phyloP scores from a whole-genome alignment of 139 green algal species.

The Protoeuglena noctilucae region DNA sequence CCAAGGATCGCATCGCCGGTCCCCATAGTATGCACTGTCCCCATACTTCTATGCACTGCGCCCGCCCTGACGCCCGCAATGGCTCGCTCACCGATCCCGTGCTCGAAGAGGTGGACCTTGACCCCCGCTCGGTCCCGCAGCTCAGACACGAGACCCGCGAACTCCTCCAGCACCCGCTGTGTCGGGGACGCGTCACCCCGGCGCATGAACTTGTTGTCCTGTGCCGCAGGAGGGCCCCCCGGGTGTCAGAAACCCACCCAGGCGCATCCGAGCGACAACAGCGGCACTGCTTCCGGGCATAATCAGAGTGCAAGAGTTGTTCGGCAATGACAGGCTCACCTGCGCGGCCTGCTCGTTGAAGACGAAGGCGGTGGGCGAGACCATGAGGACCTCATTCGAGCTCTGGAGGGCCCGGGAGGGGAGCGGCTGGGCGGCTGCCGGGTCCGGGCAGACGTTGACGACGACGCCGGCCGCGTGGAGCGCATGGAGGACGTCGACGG shows the following conservation, averaged over 20 bases:
- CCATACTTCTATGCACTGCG: no score
- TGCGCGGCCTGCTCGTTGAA: constrained; percentile 83
- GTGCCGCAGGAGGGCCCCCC: neutral
- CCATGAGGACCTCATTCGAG: constrained; percentile 67
- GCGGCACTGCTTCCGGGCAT: no score
- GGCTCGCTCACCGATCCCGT: constrained; percentile 1
- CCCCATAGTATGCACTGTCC: neutral
- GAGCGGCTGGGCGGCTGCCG: no score
- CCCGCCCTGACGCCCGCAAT: neutral
- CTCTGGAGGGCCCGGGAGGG: constrained; percentile 1
- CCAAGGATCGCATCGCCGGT: neutral
- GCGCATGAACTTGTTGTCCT: constrained; percentile 84
- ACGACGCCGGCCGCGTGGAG: no score
- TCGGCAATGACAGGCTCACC: no score
- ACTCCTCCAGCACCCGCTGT: constrained; percentile 50
- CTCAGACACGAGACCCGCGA: constrained; percentile 50
- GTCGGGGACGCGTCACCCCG: constrained; percentile 16
- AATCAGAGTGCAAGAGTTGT: constrained; percentile 26
- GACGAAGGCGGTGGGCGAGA: constrained; percentile 81
- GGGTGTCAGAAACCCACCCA: no score
- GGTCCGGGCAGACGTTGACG: no score
- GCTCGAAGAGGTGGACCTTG: constrained; percentile 24
- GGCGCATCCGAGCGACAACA: no score
- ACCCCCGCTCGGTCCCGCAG: constrained; percentile 45
- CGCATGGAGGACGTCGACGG: no score